Percentiles rank a stretch among this genome's conserved stretches.
These are phyloP conservation scores for Solanum sparsipilum DNA, from an alignment of 257 asterid genomes.

Conservation along the genomic window DNA sequence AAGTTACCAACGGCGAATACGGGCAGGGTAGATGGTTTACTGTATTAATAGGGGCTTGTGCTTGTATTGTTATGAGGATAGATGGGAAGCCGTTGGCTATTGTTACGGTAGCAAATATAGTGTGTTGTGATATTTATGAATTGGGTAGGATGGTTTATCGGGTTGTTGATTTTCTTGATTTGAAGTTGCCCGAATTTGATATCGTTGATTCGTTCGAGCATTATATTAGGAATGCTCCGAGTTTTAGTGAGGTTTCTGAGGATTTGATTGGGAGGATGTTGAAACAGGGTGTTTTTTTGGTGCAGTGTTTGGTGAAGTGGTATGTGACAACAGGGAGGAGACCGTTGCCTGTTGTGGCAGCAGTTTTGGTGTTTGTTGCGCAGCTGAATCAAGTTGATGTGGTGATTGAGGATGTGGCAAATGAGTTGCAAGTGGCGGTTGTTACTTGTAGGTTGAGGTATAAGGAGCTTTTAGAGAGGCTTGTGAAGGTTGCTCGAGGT, in stretches of 20 bases:
- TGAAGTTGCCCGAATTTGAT: conserved; percentile 59
- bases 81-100: conserved; percentile 39
- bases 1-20: conserved; percentile 55
- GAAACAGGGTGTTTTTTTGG: conserved; percentile 68
- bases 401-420: conserved; percentile 48
- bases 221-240: conserved; percentile 20
- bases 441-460: conserved; percentile 57
- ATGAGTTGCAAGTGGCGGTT: conserved; percentile 38
- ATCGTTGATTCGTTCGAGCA: conserved; percentile 40
- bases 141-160: conserved; percentile 64
- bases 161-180: conserved; percentile 45
- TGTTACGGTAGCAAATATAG: conserved; percentile 32
- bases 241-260: conserved; percentile 19
- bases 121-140: conserved; percentile 49
- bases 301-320: conserved; percentile 90
- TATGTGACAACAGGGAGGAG: conserved; percentile 69
- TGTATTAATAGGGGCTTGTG: conserved; percentile 57
- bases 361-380: conserved; percentile 58
- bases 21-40: conserved; percentile 73
- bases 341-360: conserved; percentile 78
- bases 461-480: conserved; percentile 57
- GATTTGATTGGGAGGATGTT: conserved; percentile 37
- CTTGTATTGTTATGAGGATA: conserved; percentile 57
- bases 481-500: conserved; percentile 52
- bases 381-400: conserved; percentile 40